Conservation (phyloP, 73 alveolate species). For the Paramecium biaurelia region DNA sequence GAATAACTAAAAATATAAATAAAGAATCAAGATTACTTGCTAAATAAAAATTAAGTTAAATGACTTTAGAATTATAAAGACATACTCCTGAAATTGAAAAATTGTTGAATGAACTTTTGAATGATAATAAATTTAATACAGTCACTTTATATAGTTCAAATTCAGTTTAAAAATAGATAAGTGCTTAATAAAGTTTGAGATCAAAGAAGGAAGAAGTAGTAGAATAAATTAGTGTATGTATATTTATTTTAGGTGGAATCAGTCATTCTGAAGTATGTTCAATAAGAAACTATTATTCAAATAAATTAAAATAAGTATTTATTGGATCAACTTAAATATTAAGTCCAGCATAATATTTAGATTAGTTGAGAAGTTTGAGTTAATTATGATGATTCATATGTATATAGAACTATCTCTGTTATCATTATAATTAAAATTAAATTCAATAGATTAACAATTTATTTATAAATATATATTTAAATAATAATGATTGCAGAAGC, state of each 20-base stretch:
- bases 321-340: not conserved
- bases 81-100: conserved; percentile 15
- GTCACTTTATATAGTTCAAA: not conserved
- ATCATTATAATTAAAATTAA: no score
- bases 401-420: not conserved
- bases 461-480: not conserved
- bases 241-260: not conserved
- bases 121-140: not conserved
- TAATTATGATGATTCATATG: not conserved
- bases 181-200: not conserved
- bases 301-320: not conserved
- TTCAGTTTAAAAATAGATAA: not conserved
- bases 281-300: not conserved
- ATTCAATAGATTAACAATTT: not conserved
- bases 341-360: not conserved
- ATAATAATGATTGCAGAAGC: not conserved
- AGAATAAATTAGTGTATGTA: not conserved
- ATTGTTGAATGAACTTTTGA: not conserved
- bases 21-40: not conserved
- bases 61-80: conserved; percentile 41
- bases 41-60: conserved; percentile 37
- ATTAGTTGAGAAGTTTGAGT: not conserved
- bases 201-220: not conserved
- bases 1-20: not conserved
- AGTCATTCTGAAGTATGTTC: conserved; percentile 16